Base-by-base conservation (phyloP, 2,329 filamentous ascomycete species). In the Pestalotiopsis sp. region DNA sequence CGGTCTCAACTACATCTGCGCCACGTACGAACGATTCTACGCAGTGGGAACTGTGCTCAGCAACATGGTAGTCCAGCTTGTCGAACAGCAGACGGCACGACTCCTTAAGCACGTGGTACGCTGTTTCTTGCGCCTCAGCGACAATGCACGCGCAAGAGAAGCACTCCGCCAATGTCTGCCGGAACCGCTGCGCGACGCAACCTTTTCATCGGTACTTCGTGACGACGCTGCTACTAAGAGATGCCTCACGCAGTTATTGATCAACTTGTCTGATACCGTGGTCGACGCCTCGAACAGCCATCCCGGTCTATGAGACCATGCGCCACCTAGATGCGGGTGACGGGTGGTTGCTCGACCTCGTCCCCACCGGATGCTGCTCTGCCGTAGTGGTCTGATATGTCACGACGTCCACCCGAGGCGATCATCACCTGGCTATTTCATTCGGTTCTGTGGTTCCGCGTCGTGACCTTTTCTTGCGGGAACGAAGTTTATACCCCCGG, bases 171-270 rank as follows among this genome's bases (percentile, higher is more conserved):
- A 99, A 81, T 99, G 96, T 78, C 91, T 99, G 13, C 96, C 96
- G 0, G 96, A 99, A 77, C 96, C 96, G n/a, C 90, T 99, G n/a
- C 92, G 96, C 62, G 96, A 99, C 79, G 95, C 95, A 7, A 99
- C 96, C 1, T 99, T 99, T 80, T 97, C 94, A 9, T 95, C 95
- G 0, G 96, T 99, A 59, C 90, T 99, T 41, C 93, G 96, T 69
- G 96, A 99, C 77, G 96, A 99, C 78, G 96, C 96, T 14, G 96
- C 96, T 1, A 99, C 96, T 0, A 99, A 99, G 85, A 92, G 96
- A 69, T 99, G 96, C 80, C 91, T 99, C 41, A 93, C 95, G n/a
- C 96, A 98, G 82, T 90, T 99, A 9, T 87, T 98, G 70, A 97
- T 98, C 83, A 98, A 98, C 78, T 89, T 99, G 67, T 97, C 94